Conservation (phyloP, 129 eudicot species). For the Escallonia herrerae region DNA sequence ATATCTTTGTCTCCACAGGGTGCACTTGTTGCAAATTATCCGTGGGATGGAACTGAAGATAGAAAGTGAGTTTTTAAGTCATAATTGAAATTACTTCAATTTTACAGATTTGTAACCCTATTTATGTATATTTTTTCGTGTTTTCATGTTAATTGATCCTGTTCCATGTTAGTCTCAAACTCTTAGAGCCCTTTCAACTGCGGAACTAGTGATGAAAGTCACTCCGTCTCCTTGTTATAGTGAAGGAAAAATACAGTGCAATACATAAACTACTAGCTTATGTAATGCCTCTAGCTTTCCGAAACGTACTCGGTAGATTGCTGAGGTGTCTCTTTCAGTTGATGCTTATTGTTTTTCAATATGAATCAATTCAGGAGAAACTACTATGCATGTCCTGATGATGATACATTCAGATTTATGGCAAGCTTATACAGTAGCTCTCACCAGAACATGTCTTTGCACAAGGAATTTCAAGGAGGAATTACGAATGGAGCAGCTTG, state of each 20-base stretch:
- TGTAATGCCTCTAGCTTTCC: too few species aligned
- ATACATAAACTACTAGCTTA: too few species aligned
- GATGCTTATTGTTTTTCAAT: neutral
- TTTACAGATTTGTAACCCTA: neutral
- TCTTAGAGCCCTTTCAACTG: neutral
- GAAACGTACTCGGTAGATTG: neutral
- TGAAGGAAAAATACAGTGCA: too few species aligned
- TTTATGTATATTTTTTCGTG: neutral
- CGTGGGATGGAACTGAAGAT: conserved; percentile 93
- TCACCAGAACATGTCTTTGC: conserved; percentile 78
- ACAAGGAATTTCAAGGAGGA: conserved; percentile 79
- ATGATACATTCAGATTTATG: conserved; percentile 71
- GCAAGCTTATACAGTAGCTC: conserved; percentile 78
- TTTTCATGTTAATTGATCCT: neutral
- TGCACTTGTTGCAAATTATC: conserved; percentile 98
- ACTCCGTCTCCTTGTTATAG: too few species aligned
- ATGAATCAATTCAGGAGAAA: conserved; percentile 43
- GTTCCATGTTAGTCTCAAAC: neutral
- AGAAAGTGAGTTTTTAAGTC: conserved; percentile 36
- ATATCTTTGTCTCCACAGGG: conserved; percentile 46
- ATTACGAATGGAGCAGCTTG: conserved; percentile 92
- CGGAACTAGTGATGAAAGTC: too few species aligned
- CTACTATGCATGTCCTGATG: conserved; percentile 91
- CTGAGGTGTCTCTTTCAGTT: neutral
- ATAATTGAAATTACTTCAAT: neutral